phyloP scores from a whole-genome alignment of 225 moss, liverwort and hornwort genomes.

The Pleurozium schreberi region DNA sequence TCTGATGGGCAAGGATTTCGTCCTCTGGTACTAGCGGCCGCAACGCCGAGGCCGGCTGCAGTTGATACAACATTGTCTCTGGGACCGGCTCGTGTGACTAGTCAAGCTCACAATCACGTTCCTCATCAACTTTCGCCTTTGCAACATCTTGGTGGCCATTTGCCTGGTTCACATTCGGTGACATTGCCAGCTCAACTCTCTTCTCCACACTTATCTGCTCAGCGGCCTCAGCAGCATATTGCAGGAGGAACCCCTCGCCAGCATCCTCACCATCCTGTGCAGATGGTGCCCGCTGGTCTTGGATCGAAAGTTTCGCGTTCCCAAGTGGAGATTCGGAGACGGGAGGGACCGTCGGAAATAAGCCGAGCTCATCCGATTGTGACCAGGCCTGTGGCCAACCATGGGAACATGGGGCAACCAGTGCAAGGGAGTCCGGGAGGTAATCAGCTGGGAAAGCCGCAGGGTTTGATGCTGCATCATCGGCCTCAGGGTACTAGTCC shows the following conservation, averaged over 20 bases:
- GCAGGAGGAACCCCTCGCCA: constrained; percentile 15
- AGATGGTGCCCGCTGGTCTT: constrained; percentile 1
- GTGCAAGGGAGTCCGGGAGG: constrained; percentile 19
- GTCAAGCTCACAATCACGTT: not conserved
- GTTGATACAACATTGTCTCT: constrained; percentile 37
- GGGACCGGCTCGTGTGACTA: constrained; percentile 13
- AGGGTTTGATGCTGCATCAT: constrained; percentile 23
- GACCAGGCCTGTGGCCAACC: constrained; percentile 33
- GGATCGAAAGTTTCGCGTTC: constrained; percentile 24
- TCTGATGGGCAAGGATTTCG: constrained; percentile 34
- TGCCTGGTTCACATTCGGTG: constrained; percentile 4
- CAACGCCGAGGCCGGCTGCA: not conserved
- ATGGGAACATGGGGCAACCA: constrained; percentile 18
- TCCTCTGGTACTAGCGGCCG: not conserved
- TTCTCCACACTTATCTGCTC: constrained; percentile 5
- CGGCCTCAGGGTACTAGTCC: constrained; percentile 26
- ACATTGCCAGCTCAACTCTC: constrained; percentile 9
- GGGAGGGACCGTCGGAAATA: constrained; percentile 17
- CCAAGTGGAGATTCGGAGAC: constrained; percentile 30
- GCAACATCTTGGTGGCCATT: constrained; percentile 5
- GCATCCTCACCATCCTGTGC: constrained; percentile 18
- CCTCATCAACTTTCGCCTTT: constrained; percentile 20
- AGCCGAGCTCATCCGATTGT: constrained; percentile 35
- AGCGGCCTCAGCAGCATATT: constrained; percentile 14
- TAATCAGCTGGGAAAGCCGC: constrained; percentile 31